Evolutionary conservation across 2,329 filamentous ascomycete genomes (phyloP).

Genomic region (Fusarium ramigenum): DNA sequence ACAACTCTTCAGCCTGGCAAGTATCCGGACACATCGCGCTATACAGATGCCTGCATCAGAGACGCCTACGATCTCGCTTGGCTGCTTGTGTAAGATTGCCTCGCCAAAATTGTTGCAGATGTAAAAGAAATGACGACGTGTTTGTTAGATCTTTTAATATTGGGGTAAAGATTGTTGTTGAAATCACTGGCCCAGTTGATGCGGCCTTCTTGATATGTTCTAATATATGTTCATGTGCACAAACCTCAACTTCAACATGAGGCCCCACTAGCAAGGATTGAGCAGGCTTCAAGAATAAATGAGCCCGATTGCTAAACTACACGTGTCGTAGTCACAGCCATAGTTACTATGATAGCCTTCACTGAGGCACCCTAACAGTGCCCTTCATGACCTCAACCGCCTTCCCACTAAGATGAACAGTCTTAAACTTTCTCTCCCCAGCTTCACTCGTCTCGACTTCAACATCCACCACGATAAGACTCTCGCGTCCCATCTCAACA

Average conservation of each 20-base stretch:
- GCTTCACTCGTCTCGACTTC: constrained; percentile 16
- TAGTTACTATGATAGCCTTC: not conserved
- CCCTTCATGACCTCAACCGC: constrained; percentile 18
- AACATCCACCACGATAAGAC: constrained; percentile 59
- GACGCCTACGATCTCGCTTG: not conserved
- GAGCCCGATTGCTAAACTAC: rapidly evolving
- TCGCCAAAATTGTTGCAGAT: not conserved
- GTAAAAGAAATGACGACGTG: too few relatives aligned
- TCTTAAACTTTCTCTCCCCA: not conserved
- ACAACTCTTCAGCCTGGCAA: not conserved
- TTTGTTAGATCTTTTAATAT: too few relatives aligned
- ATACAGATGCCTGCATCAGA: not conserved
- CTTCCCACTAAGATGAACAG: constrained; percentile 19
- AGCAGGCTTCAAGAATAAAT: rapidly evolving
- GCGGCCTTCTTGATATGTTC: too few relatives aligned
- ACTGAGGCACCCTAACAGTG: not conserved
- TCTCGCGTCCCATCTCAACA: constrained; percentile 71
- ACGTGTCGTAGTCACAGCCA: rapidly evolving
- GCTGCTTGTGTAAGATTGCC: not conserved
- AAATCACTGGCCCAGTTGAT: not conserved
- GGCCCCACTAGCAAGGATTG: too few relatives aligned
- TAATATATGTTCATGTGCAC: too few relatives aligned
- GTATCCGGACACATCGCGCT: not conserved
- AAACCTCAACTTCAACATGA: too few relatives aligned
- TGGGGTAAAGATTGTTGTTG: rapidly evolving